These are phyloP conservation scores for Penicillium sp. DNA, from an alignment of 2,329 filamentous ascomycete species.

Conservation along the genomic window DNA sequence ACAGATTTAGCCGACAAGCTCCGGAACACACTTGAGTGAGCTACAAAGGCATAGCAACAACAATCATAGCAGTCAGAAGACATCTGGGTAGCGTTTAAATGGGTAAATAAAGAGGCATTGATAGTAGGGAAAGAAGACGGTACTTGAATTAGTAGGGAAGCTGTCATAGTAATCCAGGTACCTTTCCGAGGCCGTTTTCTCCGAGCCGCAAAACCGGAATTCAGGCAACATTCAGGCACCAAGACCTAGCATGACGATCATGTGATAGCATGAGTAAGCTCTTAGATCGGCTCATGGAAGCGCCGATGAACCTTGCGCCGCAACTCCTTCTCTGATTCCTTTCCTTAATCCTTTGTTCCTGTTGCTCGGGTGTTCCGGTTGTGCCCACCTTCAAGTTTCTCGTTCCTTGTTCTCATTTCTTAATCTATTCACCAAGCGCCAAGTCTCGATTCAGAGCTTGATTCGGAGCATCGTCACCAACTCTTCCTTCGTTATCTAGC, in stretches of 20 bases:
- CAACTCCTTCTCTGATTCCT: constrained; percentile 6
- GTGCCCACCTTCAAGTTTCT: not conserved
- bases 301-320: constrained; percentile 14
- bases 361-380: not conserved
- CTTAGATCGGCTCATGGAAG: constrained; percentile 9
- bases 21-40: not conserved
- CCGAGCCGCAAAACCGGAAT: too few relatives aligned
- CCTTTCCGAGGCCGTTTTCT: too few relatives aligned
- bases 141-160: not conserved
- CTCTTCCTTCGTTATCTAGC: constrained; percentile 14
- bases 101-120: too few relatives aligned
- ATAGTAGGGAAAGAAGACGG: too few relatives aligned
- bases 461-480: not conserved
- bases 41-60: not conserved
- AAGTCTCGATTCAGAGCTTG: not conserved
- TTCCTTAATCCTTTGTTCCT: constrained; percentile 3
- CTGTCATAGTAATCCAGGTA: too few relatives aligned
- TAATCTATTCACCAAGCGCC: not conserved
- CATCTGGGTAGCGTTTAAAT: too few relatives aligned
- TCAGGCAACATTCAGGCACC: too few relatives aligned
- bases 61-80: not conserved
- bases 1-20: constrained; percentile 6
- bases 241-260: constrained; percentile 8
- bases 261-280: constrained; percentile 24
- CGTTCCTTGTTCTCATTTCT: not conserved